Percentiles rank a stretch among this genome's conserved stretches.
Evolutionary conservation across 129 eudicot species (phyloP).

Genomic region (Centella asiatica): DNA sequence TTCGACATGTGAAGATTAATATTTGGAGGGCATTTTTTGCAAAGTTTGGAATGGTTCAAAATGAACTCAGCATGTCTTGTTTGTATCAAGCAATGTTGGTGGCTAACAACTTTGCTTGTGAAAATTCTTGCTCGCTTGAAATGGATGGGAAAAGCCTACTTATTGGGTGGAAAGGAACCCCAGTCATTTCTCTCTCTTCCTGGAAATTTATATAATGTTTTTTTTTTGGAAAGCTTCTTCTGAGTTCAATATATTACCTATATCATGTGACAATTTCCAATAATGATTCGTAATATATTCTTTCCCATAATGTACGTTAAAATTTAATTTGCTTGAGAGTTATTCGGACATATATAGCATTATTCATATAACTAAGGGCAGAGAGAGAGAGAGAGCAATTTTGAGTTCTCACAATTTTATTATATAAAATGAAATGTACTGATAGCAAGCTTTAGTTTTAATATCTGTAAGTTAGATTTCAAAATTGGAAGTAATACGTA

Average conservation of each 20-base stretch:
- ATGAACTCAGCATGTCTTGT: not conserved
- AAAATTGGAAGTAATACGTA: too few species aligned
- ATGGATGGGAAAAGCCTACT: constrained; percentile 6
- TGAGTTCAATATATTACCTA: not conserved
- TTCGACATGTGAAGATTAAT: constrained; percentile 1
- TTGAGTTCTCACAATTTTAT: too few species aligned
- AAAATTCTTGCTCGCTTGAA: constrained; percentile 2
- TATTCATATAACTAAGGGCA: too few species aligned
- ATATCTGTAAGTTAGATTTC: too few species aligned
- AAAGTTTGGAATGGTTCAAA: not conserved
- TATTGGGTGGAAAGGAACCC: constrained; percentile 8
- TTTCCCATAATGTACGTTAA: too few species aligned
- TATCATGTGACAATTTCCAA: not conserved
- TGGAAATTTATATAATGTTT: not conserved
- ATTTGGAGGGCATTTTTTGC: constrained; percentile 4
- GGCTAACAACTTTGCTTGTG: not conserved
- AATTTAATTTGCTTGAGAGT: too few species aligned
- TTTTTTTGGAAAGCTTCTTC: not conserved
- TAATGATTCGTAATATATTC: too few species aligned
- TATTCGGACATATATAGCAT: too few species aligned
- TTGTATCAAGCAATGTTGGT: constrained; percentile 9
- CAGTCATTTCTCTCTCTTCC: not conserved
- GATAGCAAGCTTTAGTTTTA: too few species aligned
- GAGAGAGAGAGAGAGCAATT: too few species aligned
- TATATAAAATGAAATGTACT: too few species aligned